phyloP scores from a whole-genome alignment of 23 red algal species.

The Agarophyton chilense region DNA sequence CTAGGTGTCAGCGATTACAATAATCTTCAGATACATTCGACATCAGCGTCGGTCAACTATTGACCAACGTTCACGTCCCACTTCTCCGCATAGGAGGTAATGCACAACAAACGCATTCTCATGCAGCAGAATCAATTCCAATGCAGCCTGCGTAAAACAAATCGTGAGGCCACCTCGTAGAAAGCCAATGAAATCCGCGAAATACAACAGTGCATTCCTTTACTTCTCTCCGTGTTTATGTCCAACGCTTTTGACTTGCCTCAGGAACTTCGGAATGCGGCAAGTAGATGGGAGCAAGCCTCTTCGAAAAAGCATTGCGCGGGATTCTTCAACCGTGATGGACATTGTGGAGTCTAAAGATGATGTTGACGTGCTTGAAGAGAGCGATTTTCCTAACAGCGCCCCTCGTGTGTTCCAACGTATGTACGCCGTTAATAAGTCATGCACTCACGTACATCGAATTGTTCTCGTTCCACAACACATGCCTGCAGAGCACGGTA shows the following conservation, averaged over 20 bases:
- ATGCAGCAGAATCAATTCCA: background rate
- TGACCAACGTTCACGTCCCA: background rate
- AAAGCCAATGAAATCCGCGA: background rate
- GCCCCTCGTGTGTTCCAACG: conserved; percentile 6
- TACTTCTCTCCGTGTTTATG: background rate
- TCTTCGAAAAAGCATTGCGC: background rate
- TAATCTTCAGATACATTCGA: background rate
- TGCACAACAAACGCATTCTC: background rate
- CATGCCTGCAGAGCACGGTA: no score
- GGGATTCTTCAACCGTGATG: conserved; percentile 3
- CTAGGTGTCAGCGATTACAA: background rate
- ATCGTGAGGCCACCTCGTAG: background rate
- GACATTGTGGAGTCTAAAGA: background rate
- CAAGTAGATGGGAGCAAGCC: background rate
- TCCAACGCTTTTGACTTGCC: background rate
- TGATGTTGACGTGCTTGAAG: background rate
- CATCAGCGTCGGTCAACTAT: background rate
- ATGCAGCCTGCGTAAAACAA: background rate
- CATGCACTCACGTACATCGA: no score
- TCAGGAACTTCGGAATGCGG: background rate
- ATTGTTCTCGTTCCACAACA: no score
- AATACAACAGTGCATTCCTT: background rate
- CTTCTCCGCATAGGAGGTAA: background rate
- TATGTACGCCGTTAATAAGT: no score
- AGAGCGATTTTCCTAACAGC: background rate